Evolutionary conservation across 2,329 filamentous ascomycete species (phyloP).

Genomic region (Fusarium bactridioides): DNA sequence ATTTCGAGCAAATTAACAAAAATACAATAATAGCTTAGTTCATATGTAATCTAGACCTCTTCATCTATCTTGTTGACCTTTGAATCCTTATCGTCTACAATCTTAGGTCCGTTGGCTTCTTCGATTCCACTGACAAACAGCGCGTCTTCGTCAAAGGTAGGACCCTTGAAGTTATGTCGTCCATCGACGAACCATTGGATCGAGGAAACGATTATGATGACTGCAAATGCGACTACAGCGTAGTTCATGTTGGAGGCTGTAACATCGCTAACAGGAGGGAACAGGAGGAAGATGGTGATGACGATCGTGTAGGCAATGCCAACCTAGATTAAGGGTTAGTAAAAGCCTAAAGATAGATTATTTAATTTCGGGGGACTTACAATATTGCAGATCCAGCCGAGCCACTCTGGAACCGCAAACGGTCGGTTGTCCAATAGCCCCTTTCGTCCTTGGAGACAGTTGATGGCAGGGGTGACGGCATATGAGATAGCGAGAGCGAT

Average conservation of each 20-base stretch:
- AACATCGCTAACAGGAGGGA: neutral
- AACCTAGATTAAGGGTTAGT: neutral
- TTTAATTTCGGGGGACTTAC: neutral
- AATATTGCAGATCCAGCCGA: neutral
- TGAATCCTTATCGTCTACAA: accelerated
- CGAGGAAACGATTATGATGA: neutral
- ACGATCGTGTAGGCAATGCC: neutral
- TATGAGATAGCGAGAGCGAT: neutral
- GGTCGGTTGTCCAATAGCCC: neutral
- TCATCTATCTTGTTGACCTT: neutral
- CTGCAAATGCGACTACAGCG: neutral
- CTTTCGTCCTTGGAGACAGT: neutral
- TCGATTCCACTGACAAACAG: neutral
- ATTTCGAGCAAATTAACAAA: too few species aligned
- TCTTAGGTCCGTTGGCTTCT: neutral
- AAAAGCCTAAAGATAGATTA: accelerated
- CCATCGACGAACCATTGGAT: neutral
- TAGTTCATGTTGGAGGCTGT: neutral
- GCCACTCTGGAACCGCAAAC: neutral
- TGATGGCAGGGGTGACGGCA: neutral
- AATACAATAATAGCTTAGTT: accelerated
- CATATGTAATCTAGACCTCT: neutral
- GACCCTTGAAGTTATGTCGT: neutral
- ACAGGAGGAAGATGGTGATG: neutral
- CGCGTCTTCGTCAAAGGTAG: neutral